Percentiles rank a stretch among this genome's conserved stretches.
phyloP scores from a whole-genome alignment of 495 filamentous ascomycete genomes.

The Daldinia childiae region DNA sequence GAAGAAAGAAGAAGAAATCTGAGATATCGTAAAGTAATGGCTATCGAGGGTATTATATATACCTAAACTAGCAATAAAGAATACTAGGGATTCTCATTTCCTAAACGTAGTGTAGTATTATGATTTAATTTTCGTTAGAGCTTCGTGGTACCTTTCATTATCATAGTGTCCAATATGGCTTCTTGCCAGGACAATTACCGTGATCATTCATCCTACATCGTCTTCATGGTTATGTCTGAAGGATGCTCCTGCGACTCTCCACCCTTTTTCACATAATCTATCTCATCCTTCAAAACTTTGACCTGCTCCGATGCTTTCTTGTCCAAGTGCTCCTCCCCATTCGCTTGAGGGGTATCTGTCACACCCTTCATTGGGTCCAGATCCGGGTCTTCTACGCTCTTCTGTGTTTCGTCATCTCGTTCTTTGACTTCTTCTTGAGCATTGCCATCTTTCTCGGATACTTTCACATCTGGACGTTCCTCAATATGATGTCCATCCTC shows the following conservation, averaged over 20 bases:
- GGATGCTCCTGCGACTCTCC: not conserved
- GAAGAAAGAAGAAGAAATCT: too few species aligned
- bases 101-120: not conserved
- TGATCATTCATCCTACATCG: not conserved
- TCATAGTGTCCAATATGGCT: not conserved
- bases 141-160: not conserved
- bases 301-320: not conserved
- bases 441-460: not conserved
- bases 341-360: not conserved
- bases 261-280: not conserved
- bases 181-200: not conserved
- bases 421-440: not conserved
- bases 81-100: not conserved
- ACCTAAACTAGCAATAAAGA: not conserved
- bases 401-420: not conserved
- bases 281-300: not conserved
- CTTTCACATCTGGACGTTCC: not conserved
- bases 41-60: not conserved
- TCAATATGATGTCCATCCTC: not conserved
- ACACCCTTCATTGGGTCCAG: slow-evolving; percentile 2
- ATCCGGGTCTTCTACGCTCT: not conserved
- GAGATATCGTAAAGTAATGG: too few species aligned
- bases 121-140: not conserved
- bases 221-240: not conserved
- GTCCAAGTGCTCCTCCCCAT: not conserved